phyloP scores from a whole-genome alignment of 1,284 basidiomycete genomes.

The Melampsora larici-populina region DNA sequence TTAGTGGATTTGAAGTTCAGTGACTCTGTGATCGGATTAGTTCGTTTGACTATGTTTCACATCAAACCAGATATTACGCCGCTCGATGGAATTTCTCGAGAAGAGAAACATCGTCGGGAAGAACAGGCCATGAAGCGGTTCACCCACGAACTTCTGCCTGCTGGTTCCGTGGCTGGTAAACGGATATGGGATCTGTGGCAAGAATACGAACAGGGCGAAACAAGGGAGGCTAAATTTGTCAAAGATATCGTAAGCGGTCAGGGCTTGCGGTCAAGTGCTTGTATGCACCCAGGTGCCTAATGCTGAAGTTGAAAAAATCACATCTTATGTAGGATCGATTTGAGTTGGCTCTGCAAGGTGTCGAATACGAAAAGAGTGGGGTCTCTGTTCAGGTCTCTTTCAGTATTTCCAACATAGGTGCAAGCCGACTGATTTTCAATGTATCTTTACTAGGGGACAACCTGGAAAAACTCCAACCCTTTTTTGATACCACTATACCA shows the following conservation, averaged over 20 bases:
- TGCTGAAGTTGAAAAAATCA: background rate
- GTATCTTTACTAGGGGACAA: conserved; percentile 11
- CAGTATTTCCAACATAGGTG: no score
- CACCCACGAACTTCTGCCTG: conserved; percentile 12
- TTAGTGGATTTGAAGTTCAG: background rate
- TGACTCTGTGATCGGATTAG: background rate
- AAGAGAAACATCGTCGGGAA: conserved; percentile 30
- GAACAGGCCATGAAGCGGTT: conserved; percentile 16
- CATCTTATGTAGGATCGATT: conserved; percentile 21
- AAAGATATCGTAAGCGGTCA: conserved; percentile 20
- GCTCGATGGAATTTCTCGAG: conserved; percentile 23
- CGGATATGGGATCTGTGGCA: conserved; percentile 18
- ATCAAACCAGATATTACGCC: conserved; percentile 24
- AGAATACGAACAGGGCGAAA: conserved; percentile 22
- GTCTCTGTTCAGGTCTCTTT: background rate
- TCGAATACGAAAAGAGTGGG: conserved; percentile 33
- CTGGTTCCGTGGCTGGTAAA: background rate
- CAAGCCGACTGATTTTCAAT: background rate
- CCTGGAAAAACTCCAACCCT: conserved; percentile 61
- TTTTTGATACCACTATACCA: conserved; percentile 72
- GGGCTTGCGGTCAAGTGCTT: background rate
- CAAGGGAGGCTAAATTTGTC: conserved; percentile 35
- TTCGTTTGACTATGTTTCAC: no score
- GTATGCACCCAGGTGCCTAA: background rate
- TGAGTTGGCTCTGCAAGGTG: conserved; percentile 35